Percentiles rank a stretch among this genome's conserved stretches.
phyloP scores from a whole-genome alignment of 2,329 filamentous ascomycete genomes.

The Alternaria gaisen region DNA sequence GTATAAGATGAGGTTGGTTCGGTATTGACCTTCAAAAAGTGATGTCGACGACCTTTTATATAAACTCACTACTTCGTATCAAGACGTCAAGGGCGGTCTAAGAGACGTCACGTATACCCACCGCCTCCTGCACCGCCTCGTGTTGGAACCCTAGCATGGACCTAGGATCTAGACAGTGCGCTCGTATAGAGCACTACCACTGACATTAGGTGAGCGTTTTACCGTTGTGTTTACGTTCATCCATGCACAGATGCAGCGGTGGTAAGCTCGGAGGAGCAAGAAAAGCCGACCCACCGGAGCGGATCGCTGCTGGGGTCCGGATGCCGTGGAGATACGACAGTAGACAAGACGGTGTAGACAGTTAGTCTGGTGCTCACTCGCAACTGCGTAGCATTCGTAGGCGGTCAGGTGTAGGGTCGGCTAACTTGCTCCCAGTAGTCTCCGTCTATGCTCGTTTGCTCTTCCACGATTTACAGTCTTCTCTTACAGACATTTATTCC shows the following conservation, averaged over 20 bases:
- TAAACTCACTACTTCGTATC: neutral
- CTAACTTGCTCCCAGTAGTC: neutral
- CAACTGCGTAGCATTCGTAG: neutral
- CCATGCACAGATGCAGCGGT: neutral
- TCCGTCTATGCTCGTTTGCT: neutral
- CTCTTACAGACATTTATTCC: neutral
- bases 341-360: neutral
- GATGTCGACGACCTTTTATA: neutral
- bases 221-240: neutral
- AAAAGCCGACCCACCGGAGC: neutral
- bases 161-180: neutral
- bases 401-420: neutral
- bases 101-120: neutral
- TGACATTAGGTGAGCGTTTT: neutral
- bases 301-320: neutral
- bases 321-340: neutral
- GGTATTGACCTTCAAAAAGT: neutral
- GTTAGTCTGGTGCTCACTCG: neutral
- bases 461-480: neutral
- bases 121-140: neutral
- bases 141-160: neutral
- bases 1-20: neutral
- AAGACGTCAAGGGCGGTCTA: conserved; percentile 4
- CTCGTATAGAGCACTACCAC: neutral
- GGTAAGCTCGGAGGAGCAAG: neutral